Conservation (phyloP, 768 basidiomycete species). For the Kondoa malvinella region DNA sequence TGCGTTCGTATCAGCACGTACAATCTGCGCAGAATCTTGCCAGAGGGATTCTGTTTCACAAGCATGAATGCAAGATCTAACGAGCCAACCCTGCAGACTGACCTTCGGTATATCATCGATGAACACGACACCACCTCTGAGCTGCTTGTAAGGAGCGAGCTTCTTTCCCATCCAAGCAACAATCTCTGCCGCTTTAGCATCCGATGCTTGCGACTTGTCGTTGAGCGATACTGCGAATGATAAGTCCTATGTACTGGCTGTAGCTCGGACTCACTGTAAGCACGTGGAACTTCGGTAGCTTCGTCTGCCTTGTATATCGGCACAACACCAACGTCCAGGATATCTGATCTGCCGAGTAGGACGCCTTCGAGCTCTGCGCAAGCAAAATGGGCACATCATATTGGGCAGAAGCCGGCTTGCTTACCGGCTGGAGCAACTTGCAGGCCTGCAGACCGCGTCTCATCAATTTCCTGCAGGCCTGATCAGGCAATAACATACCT, state of each 20-base stretch:
- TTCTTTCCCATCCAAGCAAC: neutral
- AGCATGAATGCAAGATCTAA: constrained; percentile 19
- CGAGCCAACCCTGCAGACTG: constrained; percentile 16
- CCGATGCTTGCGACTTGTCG: neutral
- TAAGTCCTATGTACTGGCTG: constrained; percentile 18
- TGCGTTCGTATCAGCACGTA: constrained; percentile 8
- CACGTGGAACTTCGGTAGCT: neutral
- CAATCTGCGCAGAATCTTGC: constrained; percentile 22
- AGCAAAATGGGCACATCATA: neutral
- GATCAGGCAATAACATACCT: constrained; percentile 9
- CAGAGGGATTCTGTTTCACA: constrained; percentile 21
- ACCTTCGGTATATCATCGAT: constrained; percentile 1
- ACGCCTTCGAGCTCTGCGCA: constrained; percentile 4
- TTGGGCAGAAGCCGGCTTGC: neutral
- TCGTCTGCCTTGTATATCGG: neutral
- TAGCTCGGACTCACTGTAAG: constrained; percentile 3
- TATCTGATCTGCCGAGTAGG: neutral
- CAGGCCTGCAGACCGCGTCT: constrained; percentile 5
- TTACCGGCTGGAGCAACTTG: constrained; percentile 3
- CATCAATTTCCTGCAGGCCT: constrained; percentile 8
- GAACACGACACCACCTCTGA: constrained; percentile 3
- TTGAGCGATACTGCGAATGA: constrained; percentile 4
- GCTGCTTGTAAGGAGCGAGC: neutral
- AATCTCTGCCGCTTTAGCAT: constrained; percentile 4
- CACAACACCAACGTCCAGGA: neutral